These are phyloP conservation scores for Elsinoe fawcettii DNA, from an alignment of 2,329 filamentous ascomycete genomes.

Conservation along the genomic window DNA sequence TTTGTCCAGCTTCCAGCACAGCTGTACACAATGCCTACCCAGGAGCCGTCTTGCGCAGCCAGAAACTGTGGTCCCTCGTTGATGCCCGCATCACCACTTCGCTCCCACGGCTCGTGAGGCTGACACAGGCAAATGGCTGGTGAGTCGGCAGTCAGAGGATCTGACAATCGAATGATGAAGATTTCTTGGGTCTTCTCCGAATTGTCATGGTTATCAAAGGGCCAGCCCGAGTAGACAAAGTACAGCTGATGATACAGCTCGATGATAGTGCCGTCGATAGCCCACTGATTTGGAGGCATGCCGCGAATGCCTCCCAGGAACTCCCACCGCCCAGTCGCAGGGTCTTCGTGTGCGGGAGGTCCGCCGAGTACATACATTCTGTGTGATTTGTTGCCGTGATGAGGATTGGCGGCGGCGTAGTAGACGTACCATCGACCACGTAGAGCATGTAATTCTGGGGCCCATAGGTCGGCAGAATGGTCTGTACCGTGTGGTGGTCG, in stretches of 20 bases:
- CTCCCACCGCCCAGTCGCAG: slow-evolving; percentile 33
- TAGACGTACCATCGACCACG: slow-evolving; percentile 49
- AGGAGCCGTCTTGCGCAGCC: slow-evolving; percentile 29
- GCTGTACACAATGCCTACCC: slow-evolving; percentile 40
- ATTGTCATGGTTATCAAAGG: slow-evolving; percentile 28
- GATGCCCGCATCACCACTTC: slow-evolving; percentile 34
- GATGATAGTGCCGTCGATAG: slow-evolving; percentile 42
- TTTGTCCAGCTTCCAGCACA: slow-evolving; percentile 42
- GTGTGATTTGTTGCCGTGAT: slow-evolving; percentile 38
- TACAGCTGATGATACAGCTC: slow-evolving; percentile 32
- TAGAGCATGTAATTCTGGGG: slow-evolving; percentile 48
- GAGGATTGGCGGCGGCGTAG: slow-evolving; percentile 36
- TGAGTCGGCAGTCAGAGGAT: slow-evolving; percentile 31
- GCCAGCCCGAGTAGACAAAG: slow-evolving; percentile 43
- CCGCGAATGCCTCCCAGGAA: slow-evolving; percentile 36
- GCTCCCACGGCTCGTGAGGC: slow-evolving; percentile 36
- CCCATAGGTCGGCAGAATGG: slow-evolving; percentile 45
- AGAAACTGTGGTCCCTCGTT: slow-evolving; percentile 40
- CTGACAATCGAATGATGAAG: slow-evolving; percentile 35
- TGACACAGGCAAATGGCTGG: slow-evolving; percentile 34
- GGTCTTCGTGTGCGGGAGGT: slow-evolving; percentile 27
- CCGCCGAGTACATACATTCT: slow-evolving; percentile 41
- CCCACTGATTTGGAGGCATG: slow-evolving; percentile 39
- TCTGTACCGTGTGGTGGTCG: slow-evolving; percentile 36
- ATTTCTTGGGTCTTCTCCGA: slow-evolving; percentile 37